Evolutionary conservation across 177 flowering plant species (phyloP).

Genomic region (Vitis hybrid): DNA sequence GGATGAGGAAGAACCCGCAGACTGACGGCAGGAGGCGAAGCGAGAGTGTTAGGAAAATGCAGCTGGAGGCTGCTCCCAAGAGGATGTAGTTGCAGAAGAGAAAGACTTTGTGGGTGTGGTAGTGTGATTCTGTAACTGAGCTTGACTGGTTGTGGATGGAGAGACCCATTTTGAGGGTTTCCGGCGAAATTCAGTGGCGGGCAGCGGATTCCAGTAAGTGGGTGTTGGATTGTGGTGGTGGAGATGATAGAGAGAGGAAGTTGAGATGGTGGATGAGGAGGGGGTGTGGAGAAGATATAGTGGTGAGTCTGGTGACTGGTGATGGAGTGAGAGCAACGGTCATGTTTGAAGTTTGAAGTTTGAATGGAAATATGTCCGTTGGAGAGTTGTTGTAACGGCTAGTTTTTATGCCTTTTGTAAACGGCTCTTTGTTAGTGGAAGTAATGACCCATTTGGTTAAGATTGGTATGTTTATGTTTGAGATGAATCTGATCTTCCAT

Average conservation of each 20-base stretch:
- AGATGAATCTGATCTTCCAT: neutral
- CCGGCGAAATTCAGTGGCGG: neutral
- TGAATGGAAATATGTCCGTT: conserved; percentile 2
- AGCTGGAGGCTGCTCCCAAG: conserved; percentile 51
- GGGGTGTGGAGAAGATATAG: neutral
- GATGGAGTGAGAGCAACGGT: neutral
- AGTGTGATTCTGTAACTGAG: conserved; percentile 18
- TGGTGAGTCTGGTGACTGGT: neutral
- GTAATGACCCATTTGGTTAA: neutral
- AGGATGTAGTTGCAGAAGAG: conserved; percentile 54
- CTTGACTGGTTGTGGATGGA: neutral
- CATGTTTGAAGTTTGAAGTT: neutral
- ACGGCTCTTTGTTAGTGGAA: neutral
- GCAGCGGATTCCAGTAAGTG: too few relatives aligned
- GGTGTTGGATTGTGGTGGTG: too few relatives aligned
- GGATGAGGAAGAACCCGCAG: conserved; percentile 50
- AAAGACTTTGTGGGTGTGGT: conserved; percentile 49
- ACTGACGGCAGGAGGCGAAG: conserved; percentile 50
- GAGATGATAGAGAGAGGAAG: too few relatives aligned
- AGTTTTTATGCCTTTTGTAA: conserved; percentile 2
- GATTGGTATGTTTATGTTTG: neutral
- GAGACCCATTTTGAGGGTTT: conserved; percentile 16
- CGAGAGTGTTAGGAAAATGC: conserved; percentile 63
- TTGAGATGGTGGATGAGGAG: neutral
- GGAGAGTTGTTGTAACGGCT: conserved; percentile 8